These are phyloP conservation scores for Yamadazyma mexicana DNA, from an alignment of 1,139 yeast genomes.

Conservation along the genomic window DNA sequence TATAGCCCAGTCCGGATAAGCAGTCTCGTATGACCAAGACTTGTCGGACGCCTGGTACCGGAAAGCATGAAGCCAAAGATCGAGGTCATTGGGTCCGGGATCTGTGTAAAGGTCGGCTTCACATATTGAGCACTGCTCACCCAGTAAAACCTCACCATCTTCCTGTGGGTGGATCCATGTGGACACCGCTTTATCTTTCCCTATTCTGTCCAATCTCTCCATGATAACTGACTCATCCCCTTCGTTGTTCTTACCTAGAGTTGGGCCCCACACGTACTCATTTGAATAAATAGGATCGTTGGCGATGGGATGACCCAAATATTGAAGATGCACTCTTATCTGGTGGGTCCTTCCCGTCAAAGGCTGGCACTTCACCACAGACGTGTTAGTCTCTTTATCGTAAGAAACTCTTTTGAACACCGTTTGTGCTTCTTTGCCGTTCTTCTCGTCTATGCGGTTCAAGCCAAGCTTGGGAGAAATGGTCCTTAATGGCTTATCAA, in stretches of 20 bases:
- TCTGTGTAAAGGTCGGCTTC: conserved; percentile 77
- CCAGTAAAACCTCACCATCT: conserved; percentile 62
- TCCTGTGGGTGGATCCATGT: conserved; percentile 64
- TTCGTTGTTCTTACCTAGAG: conserved; percentile 53
- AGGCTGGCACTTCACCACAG: conserved; percentile 83
- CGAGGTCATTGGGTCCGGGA: conserved; percentile 84
- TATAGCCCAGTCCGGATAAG: conserved; percentile 85
- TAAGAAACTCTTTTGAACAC: conserved; percentile 57
- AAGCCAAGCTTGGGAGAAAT: conserved; percentile 78
- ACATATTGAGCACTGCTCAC: conserved; percentile 64
- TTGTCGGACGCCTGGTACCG: conserved; percentile 59
- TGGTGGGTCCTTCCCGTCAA: conserved; percentile 94
- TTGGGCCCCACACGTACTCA: conserved; percentile 68
- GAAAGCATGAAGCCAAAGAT: conserved; percentile 88
- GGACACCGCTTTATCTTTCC: conserved; percentile 65
- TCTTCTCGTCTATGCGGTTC: conserved; percentile 60
- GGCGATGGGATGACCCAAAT: conserved; percentile 85
- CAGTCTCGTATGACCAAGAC: conserved; percentile 77
- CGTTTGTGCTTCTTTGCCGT: conserved; percentile 68
- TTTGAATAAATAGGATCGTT: conserved; percentile 87
- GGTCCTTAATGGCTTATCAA: conserved; percentile 70
- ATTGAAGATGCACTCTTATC: conserved; percentile 88
- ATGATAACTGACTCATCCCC: conserved; percentile 50
- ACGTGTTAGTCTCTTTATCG: conserved; percentile 55
- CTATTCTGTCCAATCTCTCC: conserved; percentile 56